Conservation (phyloP, 345 rosid species). For the Salix arbutifolia region DNA sequence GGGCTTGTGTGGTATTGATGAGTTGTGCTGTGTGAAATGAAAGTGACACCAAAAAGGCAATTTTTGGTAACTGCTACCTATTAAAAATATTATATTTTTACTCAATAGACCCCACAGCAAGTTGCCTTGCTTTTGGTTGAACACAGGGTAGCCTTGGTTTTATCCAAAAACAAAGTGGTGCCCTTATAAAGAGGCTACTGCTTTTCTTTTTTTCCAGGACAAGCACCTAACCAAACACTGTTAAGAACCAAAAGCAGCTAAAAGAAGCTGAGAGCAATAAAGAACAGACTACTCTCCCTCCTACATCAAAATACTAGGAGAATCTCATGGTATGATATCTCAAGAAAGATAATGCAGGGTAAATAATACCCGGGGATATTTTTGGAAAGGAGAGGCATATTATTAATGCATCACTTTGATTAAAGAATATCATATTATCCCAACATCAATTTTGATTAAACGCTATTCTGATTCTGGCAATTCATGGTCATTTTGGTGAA, state of each 20-base stretch:
- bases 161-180: neutral
- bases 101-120: neutral
- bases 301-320: neutral
- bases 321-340: neutral
- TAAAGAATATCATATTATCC: neutral
- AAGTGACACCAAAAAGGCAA: neutral
- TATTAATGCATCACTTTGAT: neutral
- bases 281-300: neutral
- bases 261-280: neutral
- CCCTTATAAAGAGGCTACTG: neutral
- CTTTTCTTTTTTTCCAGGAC: neutral
- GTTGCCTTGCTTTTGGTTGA: neutral
- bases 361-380: neutral
- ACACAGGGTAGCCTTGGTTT: neutral
- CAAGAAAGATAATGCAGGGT: neutral
- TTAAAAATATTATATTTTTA: neutral
- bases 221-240: neutral
- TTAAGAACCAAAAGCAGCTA: neutral
- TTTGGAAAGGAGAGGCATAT: neutral
- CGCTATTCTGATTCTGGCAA: neutral
- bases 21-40: neutral
- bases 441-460: neutral
- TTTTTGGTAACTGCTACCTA: neutral
- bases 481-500: neutral
- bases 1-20: neutral